These are phyloP conservation scores for Skeletonema costatum DNA, from an alignment of 108 stramenopile genomes.

Conservation along the genomic window DNA sequence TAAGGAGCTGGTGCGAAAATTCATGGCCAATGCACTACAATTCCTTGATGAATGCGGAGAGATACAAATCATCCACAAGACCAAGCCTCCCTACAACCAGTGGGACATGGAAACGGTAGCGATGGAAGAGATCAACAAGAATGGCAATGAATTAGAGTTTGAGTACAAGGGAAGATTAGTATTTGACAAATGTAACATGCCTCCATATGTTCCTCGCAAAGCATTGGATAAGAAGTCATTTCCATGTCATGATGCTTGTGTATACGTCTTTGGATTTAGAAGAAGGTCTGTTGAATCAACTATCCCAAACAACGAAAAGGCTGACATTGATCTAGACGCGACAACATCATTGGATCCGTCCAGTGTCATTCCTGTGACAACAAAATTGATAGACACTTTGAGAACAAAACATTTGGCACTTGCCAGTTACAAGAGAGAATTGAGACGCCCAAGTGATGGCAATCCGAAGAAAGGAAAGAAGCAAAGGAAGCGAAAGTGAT, in stretches of 20 bases:
- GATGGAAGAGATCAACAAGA: conserved; percentile 20
- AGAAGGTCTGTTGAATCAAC: neutral
- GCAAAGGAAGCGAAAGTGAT: neutral
- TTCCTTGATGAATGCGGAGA: conserved; percentile 57
- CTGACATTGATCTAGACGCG: neutral
- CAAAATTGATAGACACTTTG: conserved; percentile 9
- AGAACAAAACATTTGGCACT: conserved; percentile 8
- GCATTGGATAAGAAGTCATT: conserved; percentile 87
- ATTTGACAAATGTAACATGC: conserved; percentile 72
- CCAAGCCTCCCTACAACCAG: conserved; percentile 89
- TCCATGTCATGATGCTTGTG: conserved; percentile 89
- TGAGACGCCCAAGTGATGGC: too few relatives aligned
- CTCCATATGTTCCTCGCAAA: conserved; percentile 85
- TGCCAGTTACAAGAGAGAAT: neutral
- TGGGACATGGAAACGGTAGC: conserved; percentile 80
- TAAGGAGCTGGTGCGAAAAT: conserved; percentile 65
- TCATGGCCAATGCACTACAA: conserved; percentile 51
- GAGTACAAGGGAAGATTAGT: conserved; percentile 70
- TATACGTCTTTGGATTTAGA: conserved; percentile 71
- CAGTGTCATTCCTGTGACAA: conserved; percentile 16
- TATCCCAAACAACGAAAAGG: neutral
- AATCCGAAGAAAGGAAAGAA: neutral
- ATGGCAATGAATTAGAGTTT: conserved; percentile 1
- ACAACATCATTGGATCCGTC: neutral
- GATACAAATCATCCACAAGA: conserved; percentile 89